Evolutionary conservation across 805 yeast species (phyloP).

Genomic region (Starmera dryadoides): DNA sequence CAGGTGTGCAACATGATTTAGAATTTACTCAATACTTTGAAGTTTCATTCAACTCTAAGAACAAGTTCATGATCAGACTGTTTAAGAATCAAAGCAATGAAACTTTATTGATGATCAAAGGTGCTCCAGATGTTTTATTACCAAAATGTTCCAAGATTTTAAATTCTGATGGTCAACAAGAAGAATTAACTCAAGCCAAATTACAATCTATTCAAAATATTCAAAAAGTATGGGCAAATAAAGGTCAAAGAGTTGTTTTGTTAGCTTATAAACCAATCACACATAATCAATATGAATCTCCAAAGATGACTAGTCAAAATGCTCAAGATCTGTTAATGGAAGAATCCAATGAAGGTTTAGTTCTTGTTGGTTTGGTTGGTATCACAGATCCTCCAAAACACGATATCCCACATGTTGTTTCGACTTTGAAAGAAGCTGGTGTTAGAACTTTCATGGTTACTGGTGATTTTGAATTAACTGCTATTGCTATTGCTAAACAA

Average conservation of each 20-base stretch:
- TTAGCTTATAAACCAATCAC: conserved; percentile 20
- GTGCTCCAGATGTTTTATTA: conserved; percentile 39
- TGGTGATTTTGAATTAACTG: conserved; percentile 50
- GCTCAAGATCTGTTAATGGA: conserved; percentile 9
- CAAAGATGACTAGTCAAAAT: conserved; percentile 3
- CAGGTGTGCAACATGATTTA: conserved; percentile 5
- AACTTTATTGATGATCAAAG: conserved; percentile 26
- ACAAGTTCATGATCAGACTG: conserved; percentile 35
- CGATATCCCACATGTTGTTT: conserved; percentile 26
- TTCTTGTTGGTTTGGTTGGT: conserved; percentile 32
- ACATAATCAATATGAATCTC: conserved; percentile 4
- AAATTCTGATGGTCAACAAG: conserved; percentile 8
- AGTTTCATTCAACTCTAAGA: conserved; percentile 37
- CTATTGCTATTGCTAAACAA: conserved; percentile 39
- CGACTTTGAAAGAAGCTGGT: conserved; percentile 30
- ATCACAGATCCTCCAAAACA: conserved; percentile 38
- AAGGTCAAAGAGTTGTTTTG: conserved; percentile 34
- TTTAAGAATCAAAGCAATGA: conserved; percentile 10
- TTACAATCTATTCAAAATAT: conserved; percentile 13
- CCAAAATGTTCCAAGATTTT: conserved; percentile 21
- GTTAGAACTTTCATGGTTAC: conserved; percentile 36
- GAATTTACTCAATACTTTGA: conserved; percentile 23
- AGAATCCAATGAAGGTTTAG: conserved; percentile 11
- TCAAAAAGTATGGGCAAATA: conserved; percentile 28
- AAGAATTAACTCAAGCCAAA: conserved; percentile 2